Conservation (phyloP, 108 stramenopile species). For the Parietichytrium sp. region DNA sequence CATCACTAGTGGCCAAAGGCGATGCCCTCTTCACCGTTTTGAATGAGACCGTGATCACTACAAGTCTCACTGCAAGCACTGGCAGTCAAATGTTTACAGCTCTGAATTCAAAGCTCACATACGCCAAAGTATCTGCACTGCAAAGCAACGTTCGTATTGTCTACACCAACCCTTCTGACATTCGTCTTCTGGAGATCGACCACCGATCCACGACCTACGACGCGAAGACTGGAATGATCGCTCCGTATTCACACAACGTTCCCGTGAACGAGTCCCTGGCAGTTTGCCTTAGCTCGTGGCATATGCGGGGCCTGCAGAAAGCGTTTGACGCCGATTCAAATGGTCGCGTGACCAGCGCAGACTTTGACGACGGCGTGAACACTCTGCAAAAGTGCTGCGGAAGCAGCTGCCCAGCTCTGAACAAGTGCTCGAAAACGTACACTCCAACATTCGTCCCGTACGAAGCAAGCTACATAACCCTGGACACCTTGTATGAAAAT, state of each 20-base stretch:
- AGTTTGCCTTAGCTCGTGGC: neutral
- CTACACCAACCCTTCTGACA: neutral
- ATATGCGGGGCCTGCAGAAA: neutral
- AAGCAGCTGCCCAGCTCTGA: neutral
- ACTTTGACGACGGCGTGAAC: neutral
- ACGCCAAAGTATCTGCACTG: neutral
- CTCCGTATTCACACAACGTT: neutral
- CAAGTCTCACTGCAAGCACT: neutral
- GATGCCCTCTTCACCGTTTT: neutral
- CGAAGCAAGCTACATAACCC: neutral
- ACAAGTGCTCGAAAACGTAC: neutral
- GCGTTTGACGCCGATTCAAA: slow-evolving; percentile 2
- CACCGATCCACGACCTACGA: slow-evolving; percentile 10
- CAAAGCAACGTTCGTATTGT: neutral
- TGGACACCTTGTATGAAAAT: neutral
- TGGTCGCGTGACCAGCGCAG: neutral
- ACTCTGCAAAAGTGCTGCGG: slow-evolving; percentile 3
- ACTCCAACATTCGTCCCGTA: slow-evolving; percentile 7
- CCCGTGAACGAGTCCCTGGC: neutral
- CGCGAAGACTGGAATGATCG: neutral
- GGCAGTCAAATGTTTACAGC: neutral
- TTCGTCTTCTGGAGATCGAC: neutral
- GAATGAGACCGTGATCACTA: neutral
- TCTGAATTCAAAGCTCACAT: neutral
- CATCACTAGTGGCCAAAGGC: neutral